These are phyloP conservation scores for Colletotrichum eremochloae DNA, from an alignment of 2,329 filamentous ascomycete species.

Conservation along the genomic window DNA sequence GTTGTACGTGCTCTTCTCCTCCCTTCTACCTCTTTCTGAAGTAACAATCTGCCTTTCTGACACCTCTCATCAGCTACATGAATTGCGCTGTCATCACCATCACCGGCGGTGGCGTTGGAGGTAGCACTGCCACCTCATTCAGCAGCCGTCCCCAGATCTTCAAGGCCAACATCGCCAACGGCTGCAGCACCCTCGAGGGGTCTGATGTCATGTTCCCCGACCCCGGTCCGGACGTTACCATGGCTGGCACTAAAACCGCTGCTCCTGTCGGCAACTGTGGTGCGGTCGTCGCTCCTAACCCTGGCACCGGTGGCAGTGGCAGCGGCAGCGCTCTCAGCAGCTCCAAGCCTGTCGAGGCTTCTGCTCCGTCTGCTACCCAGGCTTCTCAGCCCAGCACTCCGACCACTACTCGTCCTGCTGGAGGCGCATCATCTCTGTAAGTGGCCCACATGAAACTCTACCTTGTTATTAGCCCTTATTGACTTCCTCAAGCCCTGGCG, in stretches of 20 bases:
- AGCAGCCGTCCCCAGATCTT: conserved; percentile 75
- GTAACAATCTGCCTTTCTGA: conserved; percentile 6
- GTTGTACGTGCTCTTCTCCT: conserved; percentile 58
- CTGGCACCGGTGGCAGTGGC: conserved; percentile 44
- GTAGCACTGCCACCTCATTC: conserved; percentile 56
- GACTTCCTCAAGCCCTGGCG: conserved; percentile 54
- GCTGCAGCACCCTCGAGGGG: conserved; percentile 70
- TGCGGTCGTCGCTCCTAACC: conserved; percentile 51
- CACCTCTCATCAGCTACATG: conserved; percentile 70
- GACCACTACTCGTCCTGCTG: conserved; percentile 36
- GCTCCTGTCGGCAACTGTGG: conserved; percentile 54
- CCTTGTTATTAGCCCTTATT: conserved; percentile 39
- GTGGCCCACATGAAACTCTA: conserved; percentile 33
- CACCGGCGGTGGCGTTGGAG: conserved; percentile 53
- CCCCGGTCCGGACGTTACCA: conserved; percentile 69
- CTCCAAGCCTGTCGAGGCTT: conserved; percentile 38
- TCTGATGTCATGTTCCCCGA: conserved; percentile 74
- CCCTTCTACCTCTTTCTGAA: neutral
- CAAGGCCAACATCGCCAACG: conserved; percentile 75
- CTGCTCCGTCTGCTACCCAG: conserved; percentile 41
- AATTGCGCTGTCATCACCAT: conserved; percentile 82
- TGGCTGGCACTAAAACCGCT: conserved; percentile 52
- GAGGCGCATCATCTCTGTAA: conserved; percentile 45
- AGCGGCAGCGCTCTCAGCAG: conserved; percentile 26
- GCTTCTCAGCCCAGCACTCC: conserved; percentile 14